A percentile compares a stretch with the other conserved stretches of the same genome.
Evolutionary conservation across 202 grass and related monocot species (phyloP).

Genomic region (Carex sylvatica): DNA sequence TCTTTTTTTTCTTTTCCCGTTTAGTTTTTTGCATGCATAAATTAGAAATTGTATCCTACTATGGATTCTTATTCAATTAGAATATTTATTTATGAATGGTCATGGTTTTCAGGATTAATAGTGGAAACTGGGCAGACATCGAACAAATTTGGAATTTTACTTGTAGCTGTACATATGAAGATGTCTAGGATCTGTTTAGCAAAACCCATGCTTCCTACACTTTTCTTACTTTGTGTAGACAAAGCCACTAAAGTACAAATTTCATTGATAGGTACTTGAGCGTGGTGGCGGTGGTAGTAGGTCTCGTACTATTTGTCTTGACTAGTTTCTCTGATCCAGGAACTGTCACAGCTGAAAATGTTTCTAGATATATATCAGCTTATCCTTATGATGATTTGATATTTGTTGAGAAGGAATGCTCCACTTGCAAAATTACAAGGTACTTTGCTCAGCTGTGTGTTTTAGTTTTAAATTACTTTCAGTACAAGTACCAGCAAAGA

Average conservation of each 20-base stretch:
- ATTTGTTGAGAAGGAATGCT: conserved; percentile 88
- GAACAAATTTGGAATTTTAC: not conserved
- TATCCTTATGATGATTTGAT: conserved; percentile 91
- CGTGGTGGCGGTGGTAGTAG: conserved; percentile 58
- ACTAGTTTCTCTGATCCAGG: conserved; percentile 99
- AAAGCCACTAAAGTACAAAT: conserved; percentile 2
- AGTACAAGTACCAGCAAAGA: conserved; percentile 6
- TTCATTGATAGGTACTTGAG: conserved; percentile 59
- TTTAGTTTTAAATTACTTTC: conserved; percentile 19
- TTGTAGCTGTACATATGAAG: conserved; percentile 5
- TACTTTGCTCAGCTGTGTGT: conserved; percentile 30
- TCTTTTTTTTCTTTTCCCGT: not conserved
- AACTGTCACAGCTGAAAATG: conserved; percentile 79
- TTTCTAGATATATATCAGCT: conserved; percentile 71
- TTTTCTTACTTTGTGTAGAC: conserved; percentile 8
- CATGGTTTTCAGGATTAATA: not conserved
- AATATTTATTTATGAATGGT: not conserved
- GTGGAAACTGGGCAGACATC: not conserved
- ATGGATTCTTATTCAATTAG: conserved; percentile 1
- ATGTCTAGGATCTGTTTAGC: not conserved
- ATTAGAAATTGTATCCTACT: not conserved
- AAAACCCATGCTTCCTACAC: conserved; percentile 17
- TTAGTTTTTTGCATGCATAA: not conserved
- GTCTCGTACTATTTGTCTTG: conserved; percentile 76
- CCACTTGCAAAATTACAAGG: conserved; percentile 93